Conservation (phyloP, 2,329 filamentous ascomycete species). For the Fusarium longipes region DNA sequence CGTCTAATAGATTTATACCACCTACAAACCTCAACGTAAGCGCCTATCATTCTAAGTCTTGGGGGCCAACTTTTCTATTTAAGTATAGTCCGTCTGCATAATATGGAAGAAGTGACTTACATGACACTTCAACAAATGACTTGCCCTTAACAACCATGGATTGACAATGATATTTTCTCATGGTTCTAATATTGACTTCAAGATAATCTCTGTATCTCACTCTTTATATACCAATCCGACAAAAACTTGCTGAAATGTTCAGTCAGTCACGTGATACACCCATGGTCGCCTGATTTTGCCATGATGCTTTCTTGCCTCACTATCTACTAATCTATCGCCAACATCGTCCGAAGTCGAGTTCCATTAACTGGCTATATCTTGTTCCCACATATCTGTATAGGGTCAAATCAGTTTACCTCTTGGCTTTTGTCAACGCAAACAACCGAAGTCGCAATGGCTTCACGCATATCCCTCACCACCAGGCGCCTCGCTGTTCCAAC, state of each 20-base stretch:
- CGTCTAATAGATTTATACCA: not conserved
- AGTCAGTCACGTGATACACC: slow-evolving; percentile 21
- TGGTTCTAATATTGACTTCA: no score
- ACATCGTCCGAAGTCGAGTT: not conserved
- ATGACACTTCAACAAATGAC: not conserved
- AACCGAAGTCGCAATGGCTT: slow-evolving; percentile 46
- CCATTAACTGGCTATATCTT: not conserved
- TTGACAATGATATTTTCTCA: no score
- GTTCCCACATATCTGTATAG: not conserved
- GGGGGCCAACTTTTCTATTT: no score
- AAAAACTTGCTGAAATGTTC: not conserved
- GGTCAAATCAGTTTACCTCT: not conserved
- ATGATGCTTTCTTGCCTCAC: slow-evolving; percentile 16
- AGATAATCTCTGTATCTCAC: not conserved
- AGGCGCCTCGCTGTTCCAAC: slow-evolving; percentile 44
- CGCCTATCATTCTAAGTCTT: no score
- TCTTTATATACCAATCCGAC: not conserved
- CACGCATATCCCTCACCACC: slow-evolving; percentile 47
- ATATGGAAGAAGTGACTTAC: not conserved
- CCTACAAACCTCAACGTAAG: no score
- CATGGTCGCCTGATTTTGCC: slow-evolving; percentile 16
- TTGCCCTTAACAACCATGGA: not conserved
- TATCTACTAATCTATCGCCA: not conserved
- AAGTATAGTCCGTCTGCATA: no score
- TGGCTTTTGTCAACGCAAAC: not conserved